phyloP scores from a whole-genome alignment of 352 stramenopile genomes.

The Globisporangium spinosum region DNA sequence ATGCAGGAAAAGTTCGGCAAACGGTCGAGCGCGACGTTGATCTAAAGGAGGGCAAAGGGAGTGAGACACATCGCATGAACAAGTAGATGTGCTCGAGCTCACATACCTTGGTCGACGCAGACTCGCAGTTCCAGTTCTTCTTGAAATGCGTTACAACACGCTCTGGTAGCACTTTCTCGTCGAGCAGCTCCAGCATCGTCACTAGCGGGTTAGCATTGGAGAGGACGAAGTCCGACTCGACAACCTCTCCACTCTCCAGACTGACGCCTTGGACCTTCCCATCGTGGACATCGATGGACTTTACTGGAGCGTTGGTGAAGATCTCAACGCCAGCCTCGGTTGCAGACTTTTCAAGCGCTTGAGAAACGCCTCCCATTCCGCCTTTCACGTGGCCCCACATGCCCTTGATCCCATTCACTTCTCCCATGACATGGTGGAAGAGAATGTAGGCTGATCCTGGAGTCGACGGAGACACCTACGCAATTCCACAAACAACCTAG shows the following conservation, averaged over 20 bases:
- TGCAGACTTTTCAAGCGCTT: conserved; percentile 64
- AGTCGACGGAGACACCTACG: conserved; percentile 58
- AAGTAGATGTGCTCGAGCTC: neutral
- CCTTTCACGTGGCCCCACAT: conserved; percentile 89
- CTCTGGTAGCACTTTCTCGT: conserved; percentile 45
- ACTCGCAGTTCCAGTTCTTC: conserved; percentile 80
- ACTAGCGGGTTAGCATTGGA: conserved; percentile 77
- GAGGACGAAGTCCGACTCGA: conserved; percentile 65
- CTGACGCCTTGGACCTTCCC: conserved; percentile 55
- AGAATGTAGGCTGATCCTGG: conserved; percentile 89
- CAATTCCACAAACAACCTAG: too few relatives aligned
- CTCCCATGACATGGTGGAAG: conserved; percentile 91
- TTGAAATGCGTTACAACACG: conserved; percentile 67
- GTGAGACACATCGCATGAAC: neutral
- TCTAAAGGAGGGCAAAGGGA: conserved; percentile 35
- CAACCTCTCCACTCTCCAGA: conserved; percentile 43
- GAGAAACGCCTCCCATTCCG: conserved; percentile 82
- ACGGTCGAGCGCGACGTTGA: conserved; percentile 83
- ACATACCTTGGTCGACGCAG: conserved; percentile 69
- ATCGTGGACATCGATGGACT: conserved; percentile 50
- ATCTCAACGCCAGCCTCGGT: conserved; percentile 66
- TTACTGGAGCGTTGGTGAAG: conserved; percentile 57
- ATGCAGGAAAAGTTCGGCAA: conserved; percentile 85
- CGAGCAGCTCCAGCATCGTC: conserved; percentile 84
- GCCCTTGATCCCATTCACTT: conserved; percentile 85